Base-by-base conservation (phyloP, 305 asterid genomes). In the Euphrasia arctica region DNA sequence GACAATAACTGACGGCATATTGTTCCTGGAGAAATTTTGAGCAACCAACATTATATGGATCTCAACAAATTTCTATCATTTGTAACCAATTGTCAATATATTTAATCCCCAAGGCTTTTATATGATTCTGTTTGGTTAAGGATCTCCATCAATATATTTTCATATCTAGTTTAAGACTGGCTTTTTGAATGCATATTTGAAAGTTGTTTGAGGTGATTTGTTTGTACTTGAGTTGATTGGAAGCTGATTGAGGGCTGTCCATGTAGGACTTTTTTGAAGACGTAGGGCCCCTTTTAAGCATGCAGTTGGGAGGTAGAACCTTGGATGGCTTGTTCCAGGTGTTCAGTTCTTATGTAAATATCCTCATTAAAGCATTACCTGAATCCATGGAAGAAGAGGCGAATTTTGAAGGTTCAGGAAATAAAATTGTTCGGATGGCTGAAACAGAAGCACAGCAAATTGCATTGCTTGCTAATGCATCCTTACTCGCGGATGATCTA, bases 381-480 rank as follows among this genome's bases (percentile, higher is more conserved):
- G 92, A 88, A 52, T 84, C 92, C 75, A 84, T 93, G 85, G 99
- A 93, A 65, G 99, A 93, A 70, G 97, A 93, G 67, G 84, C 83
- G 60, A 67, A 67, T 71, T 82, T 79, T 62, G 95, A 93, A 76
- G 96, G 84, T 69, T 80, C 95, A 7, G 87, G 80, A 63, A 86
- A 79, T 81, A 93, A 90, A 82, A 90, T 86, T 67, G 96, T 88
- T 65, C 89, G 95, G 54, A 82, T 90, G 84, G 99, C 99, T 47
- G 99, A 90, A 79, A 90, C 97, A 49, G 99, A 90, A 77, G 83
- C 91, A 66, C 96, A 93, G 72, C 99, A 93, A 71, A 75, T 93
- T 79, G 97, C 97, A 60, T 83, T 93, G 83, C 96, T 93, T 72
- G 99, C 99, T 64, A 93, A 90, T 83, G 99, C 96, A 70, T 90